phyloP scores from a whole-genome alignment of 768 basidiomycete species.

The Rhizopogon roseolus region DNA sequence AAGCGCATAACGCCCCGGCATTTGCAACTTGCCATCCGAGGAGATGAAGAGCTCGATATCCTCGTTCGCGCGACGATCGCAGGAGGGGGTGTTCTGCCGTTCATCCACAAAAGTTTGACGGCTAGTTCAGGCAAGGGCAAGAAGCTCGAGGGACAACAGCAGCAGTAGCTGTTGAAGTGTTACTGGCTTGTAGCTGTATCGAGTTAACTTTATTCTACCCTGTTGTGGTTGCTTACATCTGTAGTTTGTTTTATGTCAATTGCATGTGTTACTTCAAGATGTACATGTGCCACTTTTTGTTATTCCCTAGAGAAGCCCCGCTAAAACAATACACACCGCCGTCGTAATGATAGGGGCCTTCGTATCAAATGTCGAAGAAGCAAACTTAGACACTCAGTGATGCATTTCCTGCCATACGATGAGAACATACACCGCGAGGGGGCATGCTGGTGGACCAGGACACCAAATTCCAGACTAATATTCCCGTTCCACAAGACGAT shows the following conservation, averaged over 20 bases:
- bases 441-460: too few relatives aligned
- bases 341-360: too few relatives aligned
- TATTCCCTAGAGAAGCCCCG: too few relatives aligned
- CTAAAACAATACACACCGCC: too few relatives aligned
- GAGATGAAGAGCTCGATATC: constrained; percentile 95
- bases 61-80: constrained; percentile 94
- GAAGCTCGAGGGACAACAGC: constrained; percentile 36
- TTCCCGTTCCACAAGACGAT: too few relatives aligned
- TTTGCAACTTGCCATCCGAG: constrained; percentile 92
- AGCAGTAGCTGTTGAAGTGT: not conserved
- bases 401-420: too few relatives aligned
- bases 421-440: too few relatives aligned
- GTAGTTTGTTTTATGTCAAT: not conserved
- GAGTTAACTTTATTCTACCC: not conserved
- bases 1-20: constrained; percentile 97
- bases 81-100: constrained; percentile 82
- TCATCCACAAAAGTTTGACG: constrained; percentile 84
- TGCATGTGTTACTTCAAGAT: not conserved
- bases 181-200: not conserved
- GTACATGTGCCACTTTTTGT: too few relatives aligned
- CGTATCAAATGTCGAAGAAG: too few relatives aligned
- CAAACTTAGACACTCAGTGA: too few relatives aligned
- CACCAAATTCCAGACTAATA: too few relatives aligned
- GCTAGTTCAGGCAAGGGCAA: constrained; percentile 39
- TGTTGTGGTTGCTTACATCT: not conserved